These are phyloP conservation scores for Monoraphidium neglectum DNA, from an alignment of 139 green algal species.

Conservation along the genomic window DNA sequence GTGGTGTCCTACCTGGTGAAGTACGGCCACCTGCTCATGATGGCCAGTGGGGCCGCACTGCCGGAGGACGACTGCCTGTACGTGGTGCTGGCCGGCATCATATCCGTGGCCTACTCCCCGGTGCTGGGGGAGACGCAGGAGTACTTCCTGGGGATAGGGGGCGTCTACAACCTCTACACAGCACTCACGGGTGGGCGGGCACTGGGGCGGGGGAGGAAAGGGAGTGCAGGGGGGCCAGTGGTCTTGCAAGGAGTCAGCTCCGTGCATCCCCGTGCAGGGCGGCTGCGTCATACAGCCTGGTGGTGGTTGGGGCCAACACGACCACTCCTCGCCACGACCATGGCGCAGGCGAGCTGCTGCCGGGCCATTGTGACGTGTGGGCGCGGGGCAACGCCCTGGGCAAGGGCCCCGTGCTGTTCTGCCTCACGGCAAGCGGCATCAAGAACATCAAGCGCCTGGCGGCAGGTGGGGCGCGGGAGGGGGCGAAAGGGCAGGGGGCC, in stretches of 20 bases:
- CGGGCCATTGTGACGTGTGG: conserved; percentile 4
- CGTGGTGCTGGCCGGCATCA: conserved; percentile 24
- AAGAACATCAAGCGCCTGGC: conserved; percentile 8
- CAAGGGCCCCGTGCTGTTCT: conserved; percentile 79
- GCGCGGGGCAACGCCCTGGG: conserved; percentile 78
- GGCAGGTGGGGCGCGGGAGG: conserved; percentile 1
- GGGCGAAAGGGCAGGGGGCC: too few species aligned
- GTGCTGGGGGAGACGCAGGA: conserved; percentile 28
- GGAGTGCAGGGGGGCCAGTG: too few species aligned
- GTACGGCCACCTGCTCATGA: conserved; percentile 21
- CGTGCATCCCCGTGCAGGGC: too few species aligned
- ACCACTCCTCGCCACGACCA: too few species aligned
- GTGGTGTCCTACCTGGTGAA: not conserved
- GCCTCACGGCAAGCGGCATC: conserved; percentile 16
- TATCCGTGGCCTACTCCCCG: conserved; percentile 28
- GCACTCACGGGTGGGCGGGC: conserved; percentile 47
- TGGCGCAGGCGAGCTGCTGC: too few species aligned
- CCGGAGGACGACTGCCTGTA: conserved; percentile 10
- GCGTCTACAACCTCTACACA: conserved; percentile 41
- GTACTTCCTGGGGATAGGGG: conserved; percentile 49
- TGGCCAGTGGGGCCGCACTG: not conserved
- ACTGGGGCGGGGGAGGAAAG: too few species aligned
- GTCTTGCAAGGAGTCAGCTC: too few species aligned
- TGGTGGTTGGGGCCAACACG: too few species aligned
- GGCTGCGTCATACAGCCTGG: too few species aligned